Evolutionary conservation across 2,329 filamentous ascomycete genomes (phyloP).

Genomic region (Cordyceps farinosa): DNA sequence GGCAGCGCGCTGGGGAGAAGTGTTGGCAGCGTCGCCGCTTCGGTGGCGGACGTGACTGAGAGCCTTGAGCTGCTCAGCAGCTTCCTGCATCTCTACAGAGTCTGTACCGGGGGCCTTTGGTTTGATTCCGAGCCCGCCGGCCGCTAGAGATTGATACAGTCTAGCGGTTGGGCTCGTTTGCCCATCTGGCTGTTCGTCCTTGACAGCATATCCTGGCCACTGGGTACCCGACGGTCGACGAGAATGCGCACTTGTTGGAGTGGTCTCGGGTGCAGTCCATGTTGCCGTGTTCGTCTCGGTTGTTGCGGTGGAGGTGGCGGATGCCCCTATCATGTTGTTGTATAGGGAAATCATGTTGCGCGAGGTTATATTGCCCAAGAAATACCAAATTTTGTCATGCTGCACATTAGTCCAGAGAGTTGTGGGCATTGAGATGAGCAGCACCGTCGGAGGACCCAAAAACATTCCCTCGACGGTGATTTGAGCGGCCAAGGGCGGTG

Average conservation of each 20-base stretch:
- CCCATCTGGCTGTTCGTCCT: not conserved
- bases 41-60: constrained; percentile 59
- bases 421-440: constrained; percentile 63
- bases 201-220: not conserved
- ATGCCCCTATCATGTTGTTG: constrained; percentile 50
- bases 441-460: constrained; percentile 61
- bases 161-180: constrained; percentile 27
- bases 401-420: constrained; percentile 62
- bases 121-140: constrained; percentile 25
- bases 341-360: constrained; percentile 66
- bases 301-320: not conserved
- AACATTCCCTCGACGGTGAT: constrained; percentile 67
- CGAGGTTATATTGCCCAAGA: constrained; percentile 62
- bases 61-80: constrained; percentile 63
- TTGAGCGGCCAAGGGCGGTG: constrained; percentile 52
- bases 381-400: constrained; percentile 64
- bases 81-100: constrained; percentile 66
- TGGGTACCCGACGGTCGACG: not conserved
- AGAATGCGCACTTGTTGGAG: not conserved
- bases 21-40: constrained; percentile 40
- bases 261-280: not conserved
- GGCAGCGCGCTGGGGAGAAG: constrained; percentile 18
- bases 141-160: constrained; percentile 10
- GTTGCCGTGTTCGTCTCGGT: not conserved
- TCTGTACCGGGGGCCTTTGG: constrained; percentile 44